Base-by-base conservation (phyloP, 2,329 filamentous ascomycete genomes). In the Golovinomyces cichoracearum region DNA sequence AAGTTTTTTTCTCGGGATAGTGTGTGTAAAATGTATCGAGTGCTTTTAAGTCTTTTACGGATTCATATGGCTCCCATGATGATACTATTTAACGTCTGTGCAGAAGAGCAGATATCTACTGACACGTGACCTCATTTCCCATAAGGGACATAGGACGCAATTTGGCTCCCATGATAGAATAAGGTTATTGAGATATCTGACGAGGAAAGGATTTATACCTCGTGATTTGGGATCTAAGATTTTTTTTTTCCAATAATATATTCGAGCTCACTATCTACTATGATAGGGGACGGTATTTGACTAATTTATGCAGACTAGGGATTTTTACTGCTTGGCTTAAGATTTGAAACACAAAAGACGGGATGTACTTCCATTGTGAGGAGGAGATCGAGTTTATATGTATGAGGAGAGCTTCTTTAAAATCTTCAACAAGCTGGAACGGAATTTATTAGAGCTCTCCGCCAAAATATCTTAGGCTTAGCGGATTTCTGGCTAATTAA, bases 331-430 rank as follows among this genome's bases (percentile, higher is more conserved):
- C 5, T 15, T 41, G 19, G 38, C 22, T 41, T 19, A 9, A 50
- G 37, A 13, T 48, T 37, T 15, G 49, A 48, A 26, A 50, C 47
- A 29, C 48, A 26, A 23, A 50, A 50, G 2, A 48, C 23, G 1
- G 38, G 45, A 31, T 50, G 26, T 5, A 50, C 48, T 21, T 29
- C 35, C 33, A 50, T 50, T 27, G 17, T 37, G 15, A 13, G 25
- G 6, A 22, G 49, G 13, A 50, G 23, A 5, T 35, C 12, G 2
- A 50, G 21, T 44, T 48, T 17, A 27, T 50, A 50, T 22, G 47
- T 38, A 29, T 38, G 27, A 2, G 15, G 12, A 26, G 15, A 21
- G 2, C n/a, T 45, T 48, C 6, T 44, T 25, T 27, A 26, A 22
- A 9, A 50, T 45, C 29, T 29, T 44, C 6, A 35, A 50, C n/a